Evolutionary conservation across 2,329 filamentous ascomycete genomes (phyloP).

Genomic region (Pseudopithomyces maydicus): DNA sequence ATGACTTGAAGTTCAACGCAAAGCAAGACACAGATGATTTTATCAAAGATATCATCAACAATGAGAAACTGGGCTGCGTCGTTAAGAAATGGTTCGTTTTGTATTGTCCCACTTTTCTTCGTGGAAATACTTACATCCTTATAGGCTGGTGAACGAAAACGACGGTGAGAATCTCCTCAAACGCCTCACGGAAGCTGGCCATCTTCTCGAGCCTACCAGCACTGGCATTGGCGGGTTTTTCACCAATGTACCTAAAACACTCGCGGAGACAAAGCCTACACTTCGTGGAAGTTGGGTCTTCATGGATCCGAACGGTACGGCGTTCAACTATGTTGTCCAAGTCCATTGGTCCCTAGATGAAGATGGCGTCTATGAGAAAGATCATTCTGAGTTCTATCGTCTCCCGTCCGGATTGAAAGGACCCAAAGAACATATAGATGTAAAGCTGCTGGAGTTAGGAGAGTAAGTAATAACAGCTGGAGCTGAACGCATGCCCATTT

Average conservation of each 20-base stretch:
- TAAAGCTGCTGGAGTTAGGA: conserved; percentile 40
- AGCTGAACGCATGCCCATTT: neutral
- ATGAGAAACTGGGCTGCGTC: conserved; percentile 18
- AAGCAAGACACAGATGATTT: conserved; percentile 1
- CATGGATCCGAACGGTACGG: conserved; percentile 24
- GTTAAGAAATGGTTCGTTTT: conserved; percentile 31
- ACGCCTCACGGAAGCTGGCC: conserved; percentile 19
- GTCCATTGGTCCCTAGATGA: conserved; percentile 40
- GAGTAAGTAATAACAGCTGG: conserved; percentile 21
- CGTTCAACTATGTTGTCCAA: conserved; percentile 28
- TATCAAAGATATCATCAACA: neutral
- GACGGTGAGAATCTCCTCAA: conserved; percentile 26
- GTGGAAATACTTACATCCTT: neutral
- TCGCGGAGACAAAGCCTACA: conserved; percentile 26
- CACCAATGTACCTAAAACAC: conserved; percentile 18
- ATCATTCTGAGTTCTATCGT: conserved; percentile 25
- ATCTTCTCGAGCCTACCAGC: conserved; percentile 31
- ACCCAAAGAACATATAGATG: conserved; percentile 32
- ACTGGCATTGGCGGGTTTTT: conserved; percentile 26
- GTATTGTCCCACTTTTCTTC: neutral
- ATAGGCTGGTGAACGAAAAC: conserved; percentile 25
- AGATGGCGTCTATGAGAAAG: conserved; percentile 37
- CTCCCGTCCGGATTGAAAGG: conserved; percentile 17
- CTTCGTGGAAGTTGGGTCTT: conserved; percentile 38
- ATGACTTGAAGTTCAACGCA: neutral